Evolutionary conservation across 257 asterid genomes (phyloP).

Genomic region (Solanum etuberosum): DNA sequence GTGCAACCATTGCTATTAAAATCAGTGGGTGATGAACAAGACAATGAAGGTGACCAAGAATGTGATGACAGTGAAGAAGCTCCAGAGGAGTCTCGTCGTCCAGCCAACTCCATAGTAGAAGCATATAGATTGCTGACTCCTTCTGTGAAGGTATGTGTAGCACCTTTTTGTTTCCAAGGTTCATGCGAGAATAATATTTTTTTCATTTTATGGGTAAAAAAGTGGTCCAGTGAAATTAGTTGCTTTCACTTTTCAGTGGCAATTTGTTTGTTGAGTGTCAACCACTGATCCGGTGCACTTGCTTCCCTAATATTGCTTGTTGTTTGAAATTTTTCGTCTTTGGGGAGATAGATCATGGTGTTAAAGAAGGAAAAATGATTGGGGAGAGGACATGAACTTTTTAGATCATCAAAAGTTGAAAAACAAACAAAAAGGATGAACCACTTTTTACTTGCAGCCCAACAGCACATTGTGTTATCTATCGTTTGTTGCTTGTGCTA

Average conservation of each 20-base stretch:
- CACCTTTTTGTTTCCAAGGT: background rate
- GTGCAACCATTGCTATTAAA: constrained; percentile 58
- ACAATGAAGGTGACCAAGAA: constrained; percentile 47
- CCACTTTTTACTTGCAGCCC: background rate
- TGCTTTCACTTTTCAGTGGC: background rate
- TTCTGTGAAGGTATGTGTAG: constrained; percentile 68
- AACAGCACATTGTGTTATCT: background rate
- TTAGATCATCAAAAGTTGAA: background rate
- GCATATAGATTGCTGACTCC: constrained; percentile 94
- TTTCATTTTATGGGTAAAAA: background rate
- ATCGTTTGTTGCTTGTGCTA: background rate
- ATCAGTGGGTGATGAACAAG: constrained; percentile 22
- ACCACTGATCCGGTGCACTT: background rate
- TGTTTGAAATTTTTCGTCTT: background rate
- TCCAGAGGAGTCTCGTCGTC: constrained; percentile 54
- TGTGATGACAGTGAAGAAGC: constrained; percentile 83
- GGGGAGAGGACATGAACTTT: background rate
- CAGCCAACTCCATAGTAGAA: constrained; percentile 70
- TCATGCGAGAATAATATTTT: background rate
- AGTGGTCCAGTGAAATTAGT: background rate
- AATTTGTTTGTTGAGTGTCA: background rate
- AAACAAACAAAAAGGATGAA: background rate
- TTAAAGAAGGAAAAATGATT: background rate
- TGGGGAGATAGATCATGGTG: background rate
- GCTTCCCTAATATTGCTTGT: background rate